Conservation (phyloP, 2,329 filamentous ascomycete genomes). For the Pezicula radicicola region DNA sequence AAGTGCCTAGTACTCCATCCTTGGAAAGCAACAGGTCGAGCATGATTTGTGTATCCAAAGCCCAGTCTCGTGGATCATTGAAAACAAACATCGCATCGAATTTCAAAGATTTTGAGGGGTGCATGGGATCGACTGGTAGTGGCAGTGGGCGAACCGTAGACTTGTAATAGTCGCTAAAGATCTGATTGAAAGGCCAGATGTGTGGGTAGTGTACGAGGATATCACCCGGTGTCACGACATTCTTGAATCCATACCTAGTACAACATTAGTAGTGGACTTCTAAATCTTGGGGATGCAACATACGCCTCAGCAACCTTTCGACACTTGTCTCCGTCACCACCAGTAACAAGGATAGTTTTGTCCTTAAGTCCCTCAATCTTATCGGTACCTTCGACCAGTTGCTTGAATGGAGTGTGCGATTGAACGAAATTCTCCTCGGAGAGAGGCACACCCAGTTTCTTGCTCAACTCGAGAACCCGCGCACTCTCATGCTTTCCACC, state of each 20-base stretch:
- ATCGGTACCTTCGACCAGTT: conserved; percentile 59
- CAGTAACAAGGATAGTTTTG: conserved; percentile 72
- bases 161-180: conserved; percentile 59
- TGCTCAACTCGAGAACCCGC: conserved; percentile 66
- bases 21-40: conserved; percentile 78
- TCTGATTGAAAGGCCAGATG: conserved; percentile 79
- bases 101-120: conserved; percentile 53
- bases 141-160: conserved; percentile 56
- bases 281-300: conserved; percentile 15
- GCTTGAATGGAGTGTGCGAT: conserved; percentile 85
- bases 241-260: conserved; percentile 67
- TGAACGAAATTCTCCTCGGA: conserved; percentile 74
- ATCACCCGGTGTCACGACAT: conserved; percentile 82
- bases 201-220: conserved; percentile 69
- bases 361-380: conserved; percentile 50
- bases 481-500: conserved; percentile 80
- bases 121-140: conserved; percentile 37
- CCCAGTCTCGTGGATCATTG: conserved; percentile 97
- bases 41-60: conserved; percentile 81
- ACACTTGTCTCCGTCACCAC: conserved; percentile 40
- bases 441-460: conserved; percentile 61
- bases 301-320: conserved; percentile 61
- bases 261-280: conserved; percentile 4
- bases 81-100: conserved; percentile 92
- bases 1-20: conserved; percentile 76